Evolutionary conservation across 2,329 filamentous ascomycete species (phyloP).

Genomic region (Trichothecium sympodiale): DNA sequence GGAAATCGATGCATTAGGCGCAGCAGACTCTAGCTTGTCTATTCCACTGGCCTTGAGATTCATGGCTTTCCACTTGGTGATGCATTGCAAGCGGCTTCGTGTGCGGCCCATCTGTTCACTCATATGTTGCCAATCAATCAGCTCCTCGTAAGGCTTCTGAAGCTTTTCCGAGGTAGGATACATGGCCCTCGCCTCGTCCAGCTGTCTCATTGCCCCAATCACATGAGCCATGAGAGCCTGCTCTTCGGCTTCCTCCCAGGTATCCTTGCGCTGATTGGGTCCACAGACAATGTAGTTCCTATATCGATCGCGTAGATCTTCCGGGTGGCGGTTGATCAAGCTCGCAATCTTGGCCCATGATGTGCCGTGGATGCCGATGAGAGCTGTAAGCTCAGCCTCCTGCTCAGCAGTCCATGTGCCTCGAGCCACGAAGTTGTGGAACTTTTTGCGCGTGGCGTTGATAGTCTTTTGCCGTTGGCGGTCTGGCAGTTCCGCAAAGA

Average conservation of each 20-base stretch:
- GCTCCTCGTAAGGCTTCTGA: constrained; percentile 33
- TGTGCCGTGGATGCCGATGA: constrained; percentile 24
- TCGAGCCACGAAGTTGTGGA: constrained; percentile 51
- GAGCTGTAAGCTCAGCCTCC: constrained; percentile 21
- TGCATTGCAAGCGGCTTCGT: constrained; percentile 56
- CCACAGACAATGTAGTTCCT: constrained; percentile 55
- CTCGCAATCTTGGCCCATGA: constrained; percentile 53
- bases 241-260: constrained; percentile 54
- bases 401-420: constrained; percentile 30
- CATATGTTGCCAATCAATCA: constrained; percentile 56
- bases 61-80: constrained; percentile 51
- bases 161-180: constrained; percentile 19
- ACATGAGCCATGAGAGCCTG: constrained; percentile 40
- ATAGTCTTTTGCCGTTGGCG: constrained; percentile 43
- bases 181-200: constrained; percentile 27
- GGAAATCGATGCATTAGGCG: constrained; percentile 21
- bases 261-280: constrained; percentile 35
- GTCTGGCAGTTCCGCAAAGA: constrained; percentile 37
- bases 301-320: constrained; percentile 60
- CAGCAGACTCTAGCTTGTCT: constrained; percentile 19
- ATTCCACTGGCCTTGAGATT: constrained; percentile 21
- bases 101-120: constrained; percentile 49
- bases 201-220: constrained; percentile 35
- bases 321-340: constrained; percentile 51
- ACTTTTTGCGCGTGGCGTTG: constrained; percentile 48